Percentiles rank a stretch among this genome's conserved stretches.
Evolutionary conservation across 75 land plant species (phyloP).

Genomic region (Cupressus sempervirens): DNA sequence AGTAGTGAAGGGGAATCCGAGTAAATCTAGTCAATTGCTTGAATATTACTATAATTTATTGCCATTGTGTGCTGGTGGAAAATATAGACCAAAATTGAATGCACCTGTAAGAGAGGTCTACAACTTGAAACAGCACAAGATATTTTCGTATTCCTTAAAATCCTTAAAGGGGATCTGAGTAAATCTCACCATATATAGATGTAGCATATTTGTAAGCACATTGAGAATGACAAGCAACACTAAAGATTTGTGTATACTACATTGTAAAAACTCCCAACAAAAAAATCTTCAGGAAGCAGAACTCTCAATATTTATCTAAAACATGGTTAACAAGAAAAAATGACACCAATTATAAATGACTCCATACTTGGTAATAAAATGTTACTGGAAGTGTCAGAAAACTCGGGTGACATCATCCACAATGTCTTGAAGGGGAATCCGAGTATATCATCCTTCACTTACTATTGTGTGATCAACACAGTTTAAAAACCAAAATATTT

Average conservation of each 20-base stretch:
- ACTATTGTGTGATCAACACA: background rate
- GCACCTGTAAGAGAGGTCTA: background rate
- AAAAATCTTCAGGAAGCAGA: background rate
- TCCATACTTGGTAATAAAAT: background rate
- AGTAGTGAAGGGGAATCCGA: constrained; percentile 69
- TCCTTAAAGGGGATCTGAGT: too few relatives aligned
- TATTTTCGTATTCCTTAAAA: too few relatives aligned
- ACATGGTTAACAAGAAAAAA: background rate
- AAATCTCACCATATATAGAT: too few relatives aligned
- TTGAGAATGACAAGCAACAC: too few relatives aligned
- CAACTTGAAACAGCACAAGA: background rate
- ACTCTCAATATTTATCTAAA: background rate
- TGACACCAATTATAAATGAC: background rate
- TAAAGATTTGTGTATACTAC: background rate
- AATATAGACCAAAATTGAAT: too few relatives aligned
- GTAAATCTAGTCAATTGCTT: constrained; percentile 15
- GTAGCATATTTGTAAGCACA: too few relatives aligned
- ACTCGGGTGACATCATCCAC: constrained; percentile 27
- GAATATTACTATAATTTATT: background rate
- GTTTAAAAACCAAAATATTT: background rate
- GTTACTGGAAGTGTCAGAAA: constrained; percentile 12
- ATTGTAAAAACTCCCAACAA: background rate
- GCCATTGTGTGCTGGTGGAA: background rate
- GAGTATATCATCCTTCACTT: constrained; percentile 48
- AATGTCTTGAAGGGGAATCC: constrained; percentile 60